Conservation (phyloP, 768 basidiomycete species). For the Piloderma croceum region DNA sequence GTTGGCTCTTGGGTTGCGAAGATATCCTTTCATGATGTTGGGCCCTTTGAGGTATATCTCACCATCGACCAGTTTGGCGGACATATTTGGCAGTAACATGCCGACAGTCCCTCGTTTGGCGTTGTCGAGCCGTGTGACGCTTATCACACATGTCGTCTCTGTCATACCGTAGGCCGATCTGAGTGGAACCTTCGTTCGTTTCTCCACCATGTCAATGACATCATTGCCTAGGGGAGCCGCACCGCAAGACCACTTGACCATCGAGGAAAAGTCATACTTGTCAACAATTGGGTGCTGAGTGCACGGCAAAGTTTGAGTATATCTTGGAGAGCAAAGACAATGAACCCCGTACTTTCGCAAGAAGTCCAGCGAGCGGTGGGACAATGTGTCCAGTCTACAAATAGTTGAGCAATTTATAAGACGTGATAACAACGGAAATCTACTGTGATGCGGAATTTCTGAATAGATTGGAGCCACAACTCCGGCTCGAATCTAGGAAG, state of each 20-base stretch:
- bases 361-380: conserved; percentile 53
- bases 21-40: too few species aligned
- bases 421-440: too few species aligned
- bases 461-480: conserved; percentile 40
- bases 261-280: conserved; percentile 41
- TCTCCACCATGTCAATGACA: conserved; percentile 31
- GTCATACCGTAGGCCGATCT: conserved; percentile 45
- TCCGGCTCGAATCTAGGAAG: conserved; percentile 48
- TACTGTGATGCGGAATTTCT: conserved; percentile 41
- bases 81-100: conserved; percentile 44
- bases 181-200: conserved; percentile 29
- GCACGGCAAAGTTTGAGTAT: conserved; percentile 7
- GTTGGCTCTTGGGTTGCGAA: too few species aligned
- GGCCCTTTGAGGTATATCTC: too few species aligned
- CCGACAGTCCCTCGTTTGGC: conserved; percentile 43
- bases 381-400: too few species aligned
- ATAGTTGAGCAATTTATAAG: too few species aligned
- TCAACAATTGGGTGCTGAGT: too few species aligned
- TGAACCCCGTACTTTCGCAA: conserved; percentile 46
- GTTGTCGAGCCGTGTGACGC: conserved; percentile 26
- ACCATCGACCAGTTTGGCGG: conserved; percentile 46
- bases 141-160: conserved; percentile 47
- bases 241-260: conserved; percentile 40
- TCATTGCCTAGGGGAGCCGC: conserved; percentile 52
- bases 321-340: conserved; percentile 10